These are phyloP conservation scores for Jatropha podagrica DNA, from an alignment of 441 rosid genomes.

Conservation along the genomic window DNA sequence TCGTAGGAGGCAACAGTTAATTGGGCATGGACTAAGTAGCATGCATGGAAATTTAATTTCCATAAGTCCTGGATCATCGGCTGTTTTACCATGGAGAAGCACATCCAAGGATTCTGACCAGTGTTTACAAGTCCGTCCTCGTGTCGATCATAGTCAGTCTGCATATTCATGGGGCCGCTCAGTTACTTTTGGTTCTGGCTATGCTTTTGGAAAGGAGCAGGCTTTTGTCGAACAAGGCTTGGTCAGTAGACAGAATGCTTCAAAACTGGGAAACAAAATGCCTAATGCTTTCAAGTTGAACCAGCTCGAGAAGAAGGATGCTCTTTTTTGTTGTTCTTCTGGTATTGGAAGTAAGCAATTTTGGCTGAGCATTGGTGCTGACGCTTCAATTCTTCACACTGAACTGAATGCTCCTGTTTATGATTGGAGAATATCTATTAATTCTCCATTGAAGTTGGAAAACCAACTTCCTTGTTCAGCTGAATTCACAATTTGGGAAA, in stretches of 20 bases:
- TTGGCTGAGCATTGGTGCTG: slow-evolving; percentile 92
- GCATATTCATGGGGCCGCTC: slow-evolving; percentile 76
- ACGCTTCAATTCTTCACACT: slow-evolving; percentile 89
- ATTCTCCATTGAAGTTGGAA: slow-evolving; percentile 92
- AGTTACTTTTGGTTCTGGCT: slow-evolving; percentile 65
- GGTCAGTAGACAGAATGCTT: slow-evolving; percentile 58
- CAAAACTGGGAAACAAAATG: slow-evolving; percentile 59
- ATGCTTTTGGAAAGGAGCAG: slow-evolving; percentile 66
- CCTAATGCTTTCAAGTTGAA: slow-evolving; percentile 64
- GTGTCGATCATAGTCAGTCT: slow-evolving; percentile 45
- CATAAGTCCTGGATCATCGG: slow-evolving; percentile 69
- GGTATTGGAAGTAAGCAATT: slow-evolving; percentile 58
- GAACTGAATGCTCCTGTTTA: slow-evolving; percentile 92
- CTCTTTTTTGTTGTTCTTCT: slow-evolving; percentile 66
- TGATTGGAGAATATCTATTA: slow-evolving; percentile 94
- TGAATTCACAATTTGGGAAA: slow-evolving; percentile 92
- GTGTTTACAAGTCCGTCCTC: slow-evolving; percentile 77
- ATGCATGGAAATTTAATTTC: slow-evolving; percentile 32
- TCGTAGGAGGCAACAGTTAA: slow-evolving; percentile 45
- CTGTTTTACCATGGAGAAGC: slow-evolving; percentile 89
- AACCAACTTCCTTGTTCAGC: slow-evolving; percentile 93
- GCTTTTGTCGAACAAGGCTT: slow-evolving; percentile 69
- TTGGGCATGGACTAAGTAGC: slow-evolving; percentile 26
- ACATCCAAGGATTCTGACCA: slow-evolving; percentile 64
- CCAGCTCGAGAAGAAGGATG: slow-evolving; percentile 95